Evolutionary conservation across 73 alveolate species (phyloP), one percentile per base, ranked within the genome.

Genomic region (Stentor roeselii): DNA sequence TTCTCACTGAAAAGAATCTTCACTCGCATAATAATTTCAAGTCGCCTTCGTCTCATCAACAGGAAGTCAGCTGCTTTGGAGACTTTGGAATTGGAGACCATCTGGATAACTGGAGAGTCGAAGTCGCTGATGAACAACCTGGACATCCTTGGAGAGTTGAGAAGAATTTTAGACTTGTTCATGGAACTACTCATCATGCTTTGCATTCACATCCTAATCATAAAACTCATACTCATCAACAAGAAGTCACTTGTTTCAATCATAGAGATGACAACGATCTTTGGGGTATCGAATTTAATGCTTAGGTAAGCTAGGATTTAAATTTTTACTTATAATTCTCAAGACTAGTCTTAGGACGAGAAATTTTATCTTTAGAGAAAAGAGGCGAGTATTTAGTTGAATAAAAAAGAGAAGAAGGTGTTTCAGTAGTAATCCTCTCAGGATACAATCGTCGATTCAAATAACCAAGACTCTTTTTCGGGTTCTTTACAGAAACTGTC

Each of bases 31-130:
- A 42, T 36, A 76, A 6, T 38, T n/a, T 58, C 27, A 61, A 78
- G 3, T 86, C 95, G 30, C 95, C 95, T 3, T 78, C 87, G 2
- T 78, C 88, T 42, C 75, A 82, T 3, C 61, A 91, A 42, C 83
- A 86, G 34, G 95, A 89, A 82, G 91, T 89, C 27, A 60, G 90
- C 36, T 89, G 90, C 3, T 86, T 31, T 86, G 95, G 95, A 30
- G 59, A 90, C 31, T 27, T 34, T 36, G 95, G 95, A 83, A 89
- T 58, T 35, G 95, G 95, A 27, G 95, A 90, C 50, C 86, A 83
- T 21, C 60, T 36, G 30, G 95, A 90, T 60, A 78, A 86, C 74
- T 90, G 92, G 92, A 41, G 61, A 42, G 32, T 90, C 4, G 95
- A 90, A 60, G 87, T 91, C 58, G 88, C 84, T 75, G 80, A 84